Conservation (phyloP, 2,329 filamentous ascomycete genomes). For the Colletotrichum tropicale region DNA sequence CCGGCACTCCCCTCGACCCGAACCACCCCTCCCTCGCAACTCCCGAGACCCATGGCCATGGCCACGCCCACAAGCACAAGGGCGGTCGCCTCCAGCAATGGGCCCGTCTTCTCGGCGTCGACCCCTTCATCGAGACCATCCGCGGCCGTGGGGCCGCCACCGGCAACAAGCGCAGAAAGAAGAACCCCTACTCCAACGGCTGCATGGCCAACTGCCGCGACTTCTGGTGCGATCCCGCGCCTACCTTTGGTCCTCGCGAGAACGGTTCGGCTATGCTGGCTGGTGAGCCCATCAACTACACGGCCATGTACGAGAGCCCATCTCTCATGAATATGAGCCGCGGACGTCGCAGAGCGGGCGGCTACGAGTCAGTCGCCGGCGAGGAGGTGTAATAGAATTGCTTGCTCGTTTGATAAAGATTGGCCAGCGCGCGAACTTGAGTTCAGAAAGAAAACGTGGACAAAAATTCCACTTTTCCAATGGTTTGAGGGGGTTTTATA, state of each 20-base stretch:
- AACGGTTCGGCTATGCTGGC: constrained; percentile 78
- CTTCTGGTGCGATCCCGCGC: constrained; percentile 92
- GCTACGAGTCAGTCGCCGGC: constrained; percentile 67
- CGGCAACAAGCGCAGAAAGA: constrained; percentile 57
- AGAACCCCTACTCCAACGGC: constrained; percentile 86
- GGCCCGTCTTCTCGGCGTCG: constrained; percentile 85
- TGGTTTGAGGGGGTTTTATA: neutral
- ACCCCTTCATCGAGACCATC: constrained; percentile 92
- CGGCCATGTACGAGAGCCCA: constrained; percentile 86
- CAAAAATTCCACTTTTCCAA: neutral
- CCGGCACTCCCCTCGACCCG: constrained; percentile 73
- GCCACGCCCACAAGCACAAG: constrained; percentile 58
- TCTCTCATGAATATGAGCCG: constrained; percentile 62
- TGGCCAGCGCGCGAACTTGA: neutral
- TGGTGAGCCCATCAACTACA: constrained; percentile 84
- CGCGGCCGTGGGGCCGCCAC: constrained; percentile 78
- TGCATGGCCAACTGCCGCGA: constrained; percentile 90
- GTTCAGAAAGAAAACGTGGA: neutral
- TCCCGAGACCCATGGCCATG: constrained; percentile 41
- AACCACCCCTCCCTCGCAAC: constrained; percentile 68
- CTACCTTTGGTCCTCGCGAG: constrained; percentile 77
- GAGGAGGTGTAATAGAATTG: constrained; percentile 54
- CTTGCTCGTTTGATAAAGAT: neutral
- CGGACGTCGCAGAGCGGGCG: constrained; percentile 52
- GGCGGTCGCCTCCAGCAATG: constrained; percentile 77